Base-by-base conservation (phyloP, 352 stramenopile genomes). In the Phytophthora pini region DNA sequence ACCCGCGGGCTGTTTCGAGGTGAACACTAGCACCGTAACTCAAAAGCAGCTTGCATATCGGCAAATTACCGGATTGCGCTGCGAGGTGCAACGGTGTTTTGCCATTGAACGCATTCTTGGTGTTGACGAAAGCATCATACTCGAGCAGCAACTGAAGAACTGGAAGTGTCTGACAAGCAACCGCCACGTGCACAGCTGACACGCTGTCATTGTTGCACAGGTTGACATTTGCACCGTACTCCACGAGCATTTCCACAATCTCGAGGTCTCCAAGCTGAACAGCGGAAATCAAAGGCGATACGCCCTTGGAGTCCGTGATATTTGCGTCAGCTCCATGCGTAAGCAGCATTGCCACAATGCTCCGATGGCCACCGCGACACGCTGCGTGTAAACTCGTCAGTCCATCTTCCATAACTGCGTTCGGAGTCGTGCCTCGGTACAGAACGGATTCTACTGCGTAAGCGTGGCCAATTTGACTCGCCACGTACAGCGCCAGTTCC, bases 61-160 rank as follows among this genome's bases (percentile, higher is more conserved):
- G 53, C 43, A 76, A 58, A 58, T 74, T 79, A n/a, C 82, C 82
- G 3, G 56, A 72, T 46, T 87, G 79, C 0, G 82, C 78, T 0
- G 80, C 82, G 12, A 89, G 76, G 17, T 88, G 76, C n/a, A 89
- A 56, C 15, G 82, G 76, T 1, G 82, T 89, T 57, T 83, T 82
- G 47, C 72, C 66, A 29, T 81, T 83, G 58, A 79, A 76, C 4
- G 66, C 43, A 45, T 87, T 86, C 38, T 68, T 61, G 1, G 64
- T 78, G 65, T 86, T 87, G 17, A 89, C 74, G 13, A 74, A 70
- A 9, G 80, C 80, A 9, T 83, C 77, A 20, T 73, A 64, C 41
- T 81, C 68, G 8, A 88, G 63, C 13, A 88, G 63, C 3, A 88
- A 48, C 36, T 67, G 57, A 31, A 91, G 52, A 0, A 87, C 60